Base-by-base conservation (phyloP, 768 basidiomycete species). In the Pisolithus orientalis region DNA sequence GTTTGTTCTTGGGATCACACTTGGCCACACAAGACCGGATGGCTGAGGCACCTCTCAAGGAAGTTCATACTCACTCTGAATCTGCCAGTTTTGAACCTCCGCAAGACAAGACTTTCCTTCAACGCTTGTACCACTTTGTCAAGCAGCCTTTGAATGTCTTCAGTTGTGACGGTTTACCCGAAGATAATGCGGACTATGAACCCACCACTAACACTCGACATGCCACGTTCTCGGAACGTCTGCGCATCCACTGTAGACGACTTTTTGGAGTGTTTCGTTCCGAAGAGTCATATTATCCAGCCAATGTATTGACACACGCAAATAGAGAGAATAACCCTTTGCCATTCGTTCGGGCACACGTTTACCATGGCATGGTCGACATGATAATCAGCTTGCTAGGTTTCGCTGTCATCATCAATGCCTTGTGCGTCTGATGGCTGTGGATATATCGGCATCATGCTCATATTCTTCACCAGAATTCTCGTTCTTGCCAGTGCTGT, bases 381-480 rank as follows among this genome's bases (percentile, higher is more conserved):
- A 73, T 93, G 13, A 76, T 82, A 24, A 62, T 74, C 29, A 83
- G 82, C 59, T 70, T 97, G 39, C 73, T 95, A 29, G 87, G 89
- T 0, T 83, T 95, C 62, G 94, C 94, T 0, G 82, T 95, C 16
- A 70, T 90, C 27, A 93, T 95, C 65, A 97, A 97, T 66, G 80
- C 90, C 6, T 64, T 88, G 88, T 87, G 58, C 51, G 82, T 70
- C 32, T 43, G 24, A 27, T 40, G 5, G 31, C 50, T 34, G 29
- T 8, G 7, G 11, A 9, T 39, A 47, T 11, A 13, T 39, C 7
- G 0, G 24, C 16, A 17, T 47, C 32, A 6, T 7, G 32, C 58
- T 48, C 53, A 60, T 37, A 42, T 24, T 37, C 0, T 34, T 32
- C 13, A 11, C 4, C 40, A 90, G 87, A 54, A 93, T 95, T 55